Evolutionary conservation across 2,329 filamentous ascomycete genomes (phyloP), one percentile per base, ranked within the genome.

Genomic region (Penicillium sp.): DNA sequence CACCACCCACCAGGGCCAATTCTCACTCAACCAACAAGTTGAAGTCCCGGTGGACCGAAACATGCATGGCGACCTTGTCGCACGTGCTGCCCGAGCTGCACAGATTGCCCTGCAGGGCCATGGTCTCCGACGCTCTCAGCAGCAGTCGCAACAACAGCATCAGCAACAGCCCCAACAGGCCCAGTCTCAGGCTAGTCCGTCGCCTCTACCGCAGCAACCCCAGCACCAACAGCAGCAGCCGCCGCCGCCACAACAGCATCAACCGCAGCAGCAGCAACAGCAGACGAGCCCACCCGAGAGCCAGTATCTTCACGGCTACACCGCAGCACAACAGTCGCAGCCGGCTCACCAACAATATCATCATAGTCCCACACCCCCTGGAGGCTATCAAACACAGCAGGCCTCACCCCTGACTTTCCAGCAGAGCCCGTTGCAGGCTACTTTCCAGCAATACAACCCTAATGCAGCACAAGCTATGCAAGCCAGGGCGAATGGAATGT

Each of bases 51-150:
- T 72, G 16, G 73, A 75, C 49, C 70, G 70, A 36, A 75, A 74
- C 51, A 72, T 72, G 59, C 73, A 74, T 42, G 74, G 76, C 40
- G 76, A 79, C 50, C 73, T 79, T 51, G 77, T 79, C 47, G 76
- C 75, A 12, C 76, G 77, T 59, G 77, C 77, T 38, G 77, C 77
- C 41, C 72, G 75, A 60, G 77, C 77, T 46, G 77, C 77, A 10
- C 75, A 79, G 53, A 78, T 78, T 64, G 77, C 77, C 5, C 65
- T 79, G 38, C 76, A 78, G 60, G 76, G 75, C 19, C 73, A 77
- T 59, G 69, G 72, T 5, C 57, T 75, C 14, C 71, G 69, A 31
- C 69, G 68, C 8, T 73, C 68, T 3, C 70, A 73, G 41, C 69
- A 73, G 50, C 70, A 68, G 42, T 64, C 64, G 28, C 63, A 67